These are phyloP conservation scores for Paraphoma sp. DNA, from an alignment of 2,329 filamentous ascomycete species.

Conservation along the genomic window DNA sequence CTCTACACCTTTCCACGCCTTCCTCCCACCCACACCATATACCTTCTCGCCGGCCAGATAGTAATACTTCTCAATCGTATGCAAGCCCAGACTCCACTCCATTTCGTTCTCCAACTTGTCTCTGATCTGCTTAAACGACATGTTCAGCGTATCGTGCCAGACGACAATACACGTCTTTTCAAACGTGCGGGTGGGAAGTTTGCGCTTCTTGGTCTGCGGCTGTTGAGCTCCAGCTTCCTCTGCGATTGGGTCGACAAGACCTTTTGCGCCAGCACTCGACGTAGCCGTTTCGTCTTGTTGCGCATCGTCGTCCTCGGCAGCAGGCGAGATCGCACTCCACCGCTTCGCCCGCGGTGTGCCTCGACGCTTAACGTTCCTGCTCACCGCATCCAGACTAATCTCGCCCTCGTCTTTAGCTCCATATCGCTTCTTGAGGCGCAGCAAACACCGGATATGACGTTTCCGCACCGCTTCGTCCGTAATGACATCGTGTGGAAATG, in stretches of 20 bases:
- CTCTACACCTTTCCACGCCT: neutral
- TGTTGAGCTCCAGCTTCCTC: neutral
- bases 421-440: constrained; percentile 13
- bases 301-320: neutral
- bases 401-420: constrained; percentile 10
- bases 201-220: constrained; percentile 2
- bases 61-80: constrained; percentile 21
- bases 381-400: constrained; percentile 3
- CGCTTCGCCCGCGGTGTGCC: constrained; percentile 7
- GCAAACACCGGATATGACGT: constrained; percentile 11
- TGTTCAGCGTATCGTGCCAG: constrained; percentile 15
- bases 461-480: constrained; percentile 20
- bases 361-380: constrained; percentile 9
- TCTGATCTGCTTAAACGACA: constrained; percentile 16
- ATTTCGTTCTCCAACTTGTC: constrained; percentile 14
- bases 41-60: constrained; percentile 10
- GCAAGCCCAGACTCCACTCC: constrained; percentile 13
- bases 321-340: neutral
- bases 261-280: neutral
- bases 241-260: neutral
- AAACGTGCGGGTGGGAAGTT: constrained; percentile 1
- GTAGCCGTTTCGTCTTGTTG: neutral
- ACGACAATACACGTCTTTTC: constrained; percentile 22
- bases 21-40: constrained; percentile 8
- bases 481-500: constrained; percentile 10